Evolutionary conservation across 371 early-diverging fungal genomes (phyloP).

Genomic region (Haplosporangium sp.): DNA sequence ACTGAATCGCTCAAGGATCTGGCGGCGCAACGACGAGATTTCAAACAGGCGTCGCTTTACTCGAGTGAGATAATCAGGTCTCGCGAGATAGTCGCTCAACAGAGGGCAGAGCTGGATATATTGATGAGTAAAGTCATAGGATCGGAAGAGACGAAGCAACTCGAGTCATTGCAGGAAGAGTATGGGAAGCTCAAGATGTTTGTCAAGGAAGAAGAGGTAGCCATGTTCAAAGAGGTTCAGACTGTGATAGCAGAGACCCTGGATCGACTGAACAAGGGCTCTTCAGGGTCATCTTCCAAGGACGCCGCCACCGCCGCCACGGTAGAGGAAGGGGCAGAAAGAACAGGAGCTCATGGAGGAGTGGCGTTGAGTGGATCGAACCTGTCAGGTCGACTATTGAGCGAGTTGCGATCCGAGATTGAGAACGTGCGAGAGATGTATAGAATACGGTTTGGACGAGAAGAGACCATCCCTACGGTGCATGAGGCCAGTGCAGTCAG

Average conservation of each 20-base stretch:
- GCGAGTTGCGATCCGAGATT: constrained; percentile 27
- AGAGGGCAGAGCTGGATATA: constrained; percentile 17
- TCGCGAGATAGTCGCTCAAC: constrained; percentile 7
- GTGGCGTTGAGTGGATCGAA: neutral
- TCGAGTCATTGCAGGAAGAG: constrained; percentile 22
- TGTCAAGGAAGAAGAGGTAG: constrained; percentile 20
- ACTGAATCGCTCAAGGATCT: constrained; percentile 30
- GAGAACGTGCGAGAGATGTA: constrained; percentile 19
- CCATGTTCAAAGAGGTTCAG: constrained; percentile 30
- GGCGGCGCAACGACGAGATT: constrained; percentile 45
- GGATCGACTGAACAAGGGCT: constrained; percentile 1
- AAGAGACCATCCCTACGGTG: constrained; percentile 4
- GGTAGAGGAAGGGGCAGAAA: neutral
- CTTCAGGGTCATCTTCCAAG: neutral
- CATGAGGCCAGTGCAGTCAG: neutral
- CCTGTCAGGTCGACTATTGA: constrained; percentile 15
- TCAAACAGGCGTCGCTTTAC: constrained; percentile 39
- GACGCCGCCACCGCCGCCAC: neutral
- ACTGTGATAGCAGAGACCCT: constrained; percentile 8
- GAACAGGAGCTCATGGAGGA: neutral
- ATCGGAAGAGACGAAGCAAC: constrained; percentile 5
- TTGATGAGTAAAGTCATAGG: constrained; percentile 2
- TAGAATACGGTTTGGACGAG: constrained; percentile 34
- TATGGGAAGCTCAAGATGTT: constrained; percentile 7
- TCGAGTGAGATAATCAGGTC: constrained; percentile 21